phyloP scores from a whole-genome alignment of 306 rosid genomes.

The Quercus ilex region DNA sequence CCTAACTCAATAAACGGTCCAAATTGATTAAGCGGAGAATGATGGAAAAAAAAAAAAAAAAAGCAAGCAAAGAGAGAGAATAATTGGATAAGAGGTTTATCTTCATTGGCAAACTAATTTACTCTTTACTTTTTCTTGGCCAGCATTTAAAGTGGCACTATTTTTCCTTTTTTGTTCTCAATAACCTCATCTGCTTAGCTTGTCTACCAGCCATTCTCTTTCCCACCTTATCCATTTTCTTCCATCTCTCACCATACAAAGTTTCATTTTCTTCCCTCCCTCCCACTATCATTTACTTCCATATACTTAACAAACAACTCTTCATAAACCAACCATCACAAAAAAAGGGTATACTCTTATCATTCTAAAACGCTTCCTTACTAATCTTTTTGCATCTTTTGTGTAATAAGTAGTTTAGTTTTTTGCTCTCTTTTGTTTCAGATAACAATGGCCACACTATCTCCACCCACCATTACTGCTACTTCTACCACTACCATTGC shows the following conservation, averaged over 20 bases:
- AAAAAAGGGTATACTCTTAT: not conserved
- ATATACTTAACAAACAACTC: not conserved
- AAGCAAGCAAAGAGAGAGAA: not conserved
- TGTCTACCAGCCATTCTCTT: conserved; percentile 51
- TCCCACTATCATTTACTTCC: conserved; percentile 19
- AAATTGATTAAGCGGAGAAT: not conserved
- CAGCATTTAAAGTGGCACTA: conserved; percentile 18
- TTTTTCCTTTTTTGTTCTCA: conserved; percentile 3
- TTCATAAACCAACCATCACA: conserved; percentile 7
- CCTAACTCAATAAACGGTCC: not conserved
- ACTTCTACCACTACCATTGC: conserved; percentile 30
- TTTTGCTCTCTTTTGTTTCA: conserved; percentile 2
- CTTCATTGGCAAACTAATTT: not conserved
- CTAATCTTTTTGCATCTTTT: not conserved
- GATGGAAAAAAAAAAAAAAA: no score
- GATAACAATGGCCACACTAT: conserved; percentile 50
- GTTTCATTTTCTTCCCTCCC: not conserved
- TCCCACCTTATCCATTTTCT: conserved; percentile 52
- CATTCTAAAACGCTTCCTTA: not conserved
- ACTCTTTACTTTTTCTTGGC: conserved; percentile 16
- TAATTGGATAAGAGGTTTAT: not conserved
- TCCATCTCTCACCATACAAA: conserved; percentile 30
- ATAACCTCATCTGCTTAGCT: conserved; percentile 24
- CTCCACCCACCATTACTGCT: conserved; percentile 45
- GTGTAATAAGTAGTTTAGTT: not conserved